Evolutionary conservation across 306 rosid species (phyloP).

Genomic region (Trifolium repens): DNA sequence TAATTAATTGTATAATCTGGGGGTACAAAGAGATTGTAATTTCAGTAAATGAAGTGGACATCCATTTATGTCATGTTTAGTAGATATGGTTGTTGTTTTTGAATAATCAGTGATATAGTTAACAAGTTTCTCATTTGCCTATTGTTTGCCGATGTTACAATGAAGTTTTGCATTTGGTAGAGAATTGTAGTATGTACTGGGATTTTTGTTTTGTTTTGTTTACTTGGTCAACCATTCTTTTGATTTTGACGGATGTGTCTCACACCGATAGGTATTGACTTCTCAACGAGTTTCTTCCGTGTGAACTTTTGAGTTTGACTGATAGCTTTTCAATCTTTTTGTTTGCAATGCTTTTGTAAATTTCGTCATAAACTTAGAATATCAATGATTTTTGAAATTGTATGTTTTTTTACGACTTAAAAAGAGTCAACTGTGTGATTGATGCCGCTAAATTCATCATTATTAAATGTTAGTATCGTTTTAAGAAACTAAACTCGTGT

Average conservation of each 20-base stretch:
- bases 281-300: neutral
- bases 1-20: conserved; percentile 45
- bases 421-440: too few relatives aligned
- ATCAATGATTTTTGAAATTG: too few relatives aligned
- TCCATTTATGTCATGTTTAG: conserved; percentile 39
- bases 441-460: too few relatives aligned
- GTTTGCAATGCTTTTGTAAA: neutral
- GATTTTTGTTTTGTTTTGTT: neutral
- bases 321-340: neutral
- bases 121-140: neutral
- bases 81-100: neutral
- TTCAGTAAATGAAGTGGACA: conserved; percentile 42
- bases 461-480: too few relatives aligned
- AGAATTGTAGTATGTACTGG: neutral
- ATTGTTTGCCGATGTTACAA: neutral
- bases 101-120: neutral
- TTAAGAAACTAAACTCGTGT: too few relatives aligned
- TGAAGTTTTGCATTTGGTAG: conserved; percentile 7
- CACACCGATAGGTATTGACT: neutral
- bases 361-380: too few relatives aligned
- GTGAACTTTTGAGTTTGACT: neutral
- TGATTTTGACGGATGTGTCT: neutral
- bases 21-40: conserved; percentile 44
- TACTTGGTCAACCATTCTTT: conserved; percentile 26
- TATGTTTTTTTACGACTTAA: too few relatives aligned